Percentiles rank a stretch among this genome's conserved stretches.
These are phyloP conservation scores for Acanthamoeba sp. DNA, from an alignment of 208 protist species.

Conservation along the genomic window DNA sequence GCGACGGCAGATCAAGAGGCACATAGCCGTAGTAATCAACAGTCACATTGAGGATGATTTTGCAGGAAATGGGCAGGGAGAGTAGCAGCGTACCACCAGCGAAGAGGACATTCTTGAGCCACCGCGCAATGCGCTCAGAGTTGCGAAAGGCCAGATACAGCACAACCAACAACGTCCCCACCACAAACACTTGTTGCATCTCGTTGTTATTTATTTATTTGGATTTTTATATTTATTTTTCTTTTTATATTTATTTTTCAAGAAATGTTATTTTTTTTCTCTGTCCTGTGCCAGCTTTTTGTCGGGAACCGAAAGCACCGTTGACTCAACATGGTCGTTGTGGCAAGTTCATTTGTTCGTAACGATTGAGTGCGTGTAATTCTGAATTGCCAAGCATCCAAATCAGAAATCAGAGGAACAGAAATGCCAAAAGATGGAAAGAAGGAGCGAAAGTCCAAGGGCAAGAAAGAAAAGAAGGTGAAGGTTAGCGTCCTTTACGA, in stretches of 20 bases:
- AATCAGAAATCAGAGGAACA: neutral
- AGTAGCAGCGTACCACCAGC: neutral
- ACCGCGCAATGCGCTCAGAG: conserved; percentile 16
- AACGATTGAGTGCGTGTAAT: neutral
- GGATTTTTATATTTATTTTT: neutral
- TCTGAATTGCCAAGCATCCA: neutral
- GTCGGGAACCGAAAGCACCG: too few species aligned
- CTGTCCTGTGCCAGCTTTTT: too few species aligned
- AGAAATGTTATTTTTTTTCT: neutral
- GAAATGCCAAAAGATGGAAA: neutral
- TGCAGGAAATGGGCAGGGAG: neutral
- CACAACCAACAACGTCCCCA: neutral
- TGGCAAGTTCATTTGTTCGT: neutral
- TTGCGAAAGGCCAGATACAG: neutral
- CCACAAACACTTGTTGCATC: neutral
- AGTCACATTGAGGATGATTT: neutral
- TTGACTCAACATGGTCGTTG: neutral
- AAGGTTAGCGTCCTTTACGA: conserved; percentile 29
- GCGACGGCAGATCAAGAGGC: too few species aligned
- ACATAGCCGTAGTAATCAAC: too few species aligned
- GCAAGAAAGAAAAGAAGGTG: conserved; percentile 35
- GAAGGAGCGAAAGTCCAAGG: neutral
- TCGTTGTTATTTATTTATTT: neutral
- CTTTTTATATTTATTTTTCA: neutral
- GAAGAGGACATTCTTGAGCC: conserved; percentile 50